Evolutionary conservation across 441 rosid genomes (phyloP), one percentile per base, ranked within the genome.

Genomic region (Bruguiera hainesii): DNA sequence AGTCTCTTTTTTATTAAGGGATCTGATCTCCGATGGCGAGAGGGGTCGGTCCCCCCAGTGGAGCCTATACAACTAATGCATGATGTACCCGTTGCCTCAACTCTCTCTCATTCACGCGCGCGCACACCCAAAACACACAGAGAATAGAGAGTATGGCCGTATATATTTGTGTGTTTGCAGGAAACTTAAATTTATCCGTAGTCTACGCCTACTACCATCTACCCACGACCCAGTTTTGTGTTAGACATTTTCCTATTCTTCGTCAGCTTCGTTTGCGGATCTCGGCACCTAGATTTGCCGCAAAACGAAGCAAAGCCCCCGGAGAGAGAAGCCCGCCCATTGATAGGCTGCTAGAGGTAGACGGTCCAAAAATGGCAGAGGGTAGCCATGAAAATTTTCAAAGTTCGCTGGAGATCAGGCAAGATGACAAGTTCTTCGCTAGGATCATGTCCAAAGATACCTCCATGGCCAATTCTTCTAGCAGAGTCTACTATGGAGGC

Each of bases 401-500:
- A 23, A 39, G 67, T 56, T 30, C 71, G 39, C 67, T 80, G 42
- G 75, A 77, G 29, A 79, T 82, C 74, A 79, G 77, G 71, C 77
- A 77, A 68, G 80, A 82, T 42, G 76, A 76, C 75, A 78, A 75
- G 70, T 84, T 82, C 76, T 83, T 84, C 56, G 73, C 85, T 0
- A 83, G 82, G 72, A 60, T 87, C n/a, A 71, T 87, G 83, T 78
- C 89, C 9, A 89, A 86, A 50, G 96, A 91, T 61, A 76, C 61
- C 21, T 82, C 91, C 8, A 69, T 71, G 65, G 83, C 82, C 16
- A 83, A 84, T 68, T 70, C 85, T 57, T 86, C 98, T 6, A 79
- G 80, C 18, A 85, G 89, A 62, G 83, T 85, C 25, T 87, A 87
- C 81, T 87, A 89, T 25, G 88, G 90, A 6, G 82, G 84, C 21